Conservation (phyloP, 768 basidiomycete species). For the Boletellus ananiceps region DNA sequence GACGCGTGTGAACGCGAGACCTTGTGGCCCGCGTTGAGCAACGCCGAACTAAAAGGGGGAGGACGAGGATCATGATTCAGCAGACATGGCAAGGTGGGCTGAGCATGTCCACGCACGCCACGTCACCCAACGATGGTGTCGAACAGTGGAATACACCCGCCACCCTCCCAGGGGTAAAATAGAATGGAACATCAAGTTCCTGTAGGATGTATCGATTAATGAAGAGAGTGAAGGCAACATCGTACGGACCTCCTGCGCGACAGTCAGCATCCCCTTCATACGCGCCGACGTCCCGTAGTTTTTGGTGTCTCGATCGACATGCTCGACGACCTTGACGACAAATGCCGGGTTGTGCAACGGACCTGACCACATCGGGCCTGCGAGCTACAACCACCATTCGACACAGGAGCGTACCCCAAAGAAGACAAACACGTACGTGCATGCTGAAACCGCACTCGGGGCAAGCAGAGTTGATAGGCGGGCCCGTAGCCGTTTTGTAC, state of each 20-base stretch:
- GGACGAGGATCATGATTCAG: background rate
- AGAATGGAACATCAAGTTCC: conserved; percentile 79
- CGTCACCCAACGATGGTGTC: conserved; percentile 69
- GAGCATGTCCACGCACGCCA: conserved; percentile 52
- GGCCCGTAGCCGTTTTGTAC: conserved; percentile 73
- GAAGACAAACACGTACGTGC: conserved; percentile 47
- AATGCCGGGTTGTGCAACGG: conserved; percentile 78
- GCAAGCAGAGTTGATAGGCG: conserved; percentile 63
- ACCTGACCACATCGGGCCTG: conserved; percentile 97
- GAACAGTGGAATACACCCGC: conserved; percentile 78
- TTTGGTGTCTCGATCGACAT: conserved; percentile 57
- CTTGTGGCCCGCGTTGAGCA: conserved; percentile 79
- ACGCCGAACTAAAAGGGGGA: conserved; percentile 59
- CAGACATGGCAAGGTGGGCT: too few species aligned
- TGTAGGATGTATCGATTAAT: conserved; percentile 25
- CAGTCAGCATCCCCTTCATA: conserved; percentile 94
- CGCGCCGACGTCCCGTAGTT: conserved; percentile 75
- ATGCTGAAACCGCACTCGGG: conserved; percentile 74
- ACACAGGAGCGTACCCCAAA: background rate
- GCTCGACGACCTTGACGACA: conserved; percentile 65
- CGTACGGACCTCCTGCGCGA: conserved; percentile 73
- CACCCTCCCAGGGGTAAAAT: conserved; percentile 79
- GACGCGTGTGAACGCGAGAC: conserved; percentile 90
- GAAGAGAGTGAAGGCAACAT: background rate
- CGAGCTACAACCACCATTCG: conserved; percentile 46